Conservation (phyloP, 1,284 basidiomycete species). For the Naganishia liquefaciens region DNA sequence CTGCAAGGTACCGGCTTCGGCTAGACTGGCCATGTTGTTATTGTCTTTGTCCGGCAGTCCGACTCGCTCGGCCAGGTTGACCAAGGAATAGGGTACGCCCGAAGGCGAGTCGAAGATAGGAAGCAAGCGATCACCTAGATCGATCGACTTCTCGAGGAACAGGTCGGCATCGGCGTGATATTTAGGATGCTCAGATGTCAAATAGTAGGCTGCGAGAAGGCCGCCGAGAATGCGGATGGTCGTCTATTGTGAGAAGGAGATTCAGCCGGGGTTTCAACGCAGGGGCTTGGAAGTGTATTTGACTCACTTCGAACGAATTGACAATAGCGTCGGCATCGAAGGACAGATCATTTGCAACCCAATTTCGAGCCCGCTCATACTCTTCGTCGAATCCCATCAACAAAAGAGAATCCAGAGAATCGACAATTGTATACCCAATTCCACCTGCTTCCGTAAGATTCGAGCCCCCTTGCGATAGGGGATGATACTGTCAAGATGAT, state of each 20-base stretch:
- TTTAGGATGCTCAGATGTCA: conserved; percentile 53
- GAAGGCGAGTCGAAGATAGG: conserved; percentile 78
- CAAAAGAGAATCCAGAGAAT: conserved; percentile 82
- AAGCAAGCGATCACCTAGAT: conserved; percentile 82
- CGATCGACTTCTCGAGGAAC: conserved; percentile 72
- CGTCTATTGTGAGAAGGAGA: conserved; percentile 56
- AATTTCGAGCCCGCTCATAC: conserved; percentile 72
- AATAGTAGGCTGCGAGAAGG: conserved; percentile 77
- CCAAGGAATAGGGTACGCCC: conserved; percentile 75
- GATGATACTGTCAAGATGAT: conserved; percentile 63
- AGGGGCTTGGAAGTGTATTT: neutral
- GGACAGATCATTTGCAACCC: conserved; percentile 69
- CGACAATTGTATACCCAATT: conserved; percentile 80
- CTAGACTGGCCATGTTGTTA: conserved; percentile 70
- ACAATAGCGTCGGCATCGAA: conserved; percentile 80
- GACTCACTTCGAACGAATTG: conserved; percentile 85
- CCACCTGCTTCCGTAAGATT: conserved; percentile 69
- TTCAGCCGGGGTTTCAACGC: conserved; percentile 20
- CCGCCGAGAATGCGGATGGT: conserved; percentile 81
- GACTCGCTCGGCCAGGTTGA: conserved; percentile 69
- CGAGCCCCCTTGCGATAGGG: conserved; percentile 69
- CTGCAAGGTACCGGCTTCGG: conserved; percentile 80
- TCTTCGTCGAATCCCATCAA: conserved; percentile 80
- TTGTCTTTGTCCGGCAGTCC: conserved; percentile 70
- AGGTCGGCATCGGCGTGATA: conserved; percentile 60